Base-by-base conservation (phyloP, 2,329 filamentous ascomycete species). In the Grosmannia huntii region DNA sequence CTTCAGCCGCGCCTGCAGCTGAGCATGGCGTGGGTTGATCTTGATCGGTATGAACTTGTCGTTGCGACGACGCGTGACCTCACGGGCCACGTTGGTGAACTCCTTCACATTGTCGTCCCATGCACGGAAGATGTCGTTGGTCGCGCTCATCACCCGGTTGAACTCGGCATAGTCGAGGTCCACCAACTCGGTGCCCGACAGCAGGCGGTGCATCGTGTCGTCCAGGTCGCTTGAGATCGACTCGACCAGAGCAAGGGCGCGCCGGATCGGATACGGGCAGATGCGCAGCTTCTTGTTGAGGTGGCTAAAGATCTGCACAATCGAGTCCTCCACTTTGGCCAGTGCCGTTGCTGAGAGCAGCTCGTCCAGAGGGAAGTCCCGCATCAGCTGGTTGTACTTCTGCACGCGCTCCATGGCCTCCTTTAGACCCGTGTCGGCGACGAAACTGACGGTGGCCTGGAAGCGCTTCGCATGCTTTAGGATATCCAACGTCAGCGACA, bases 1-100 rank as follows among this genome's bases (percentile, higher is more conserved):
- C 67, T 89, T 90, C 64, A 99, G 78, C 50, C 94, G 85, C 62
- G 94, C 86, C 71, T 97, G 90, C 28, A 94, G 88, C 69, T 92
- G 88, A 46, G 83, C 85, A 69, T 99, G 94, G 65, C 89, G 87
- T 61, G 90, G 87, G 63, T 79, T 82, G 69, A 99, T 91, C 75
- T 97, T 97, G 76, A 99, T 97, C 5, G 92, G 91, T 63, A 99
- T 96, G 70, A 99, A 99, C 70, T 95, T 96, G 71, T 97, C 95
- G 67, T 96, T 95, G 65, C 94, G 84, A 65, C 91, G 87, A 63
- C 92, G 83, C 3, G 90, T 96, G 7, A 95, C 90, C 67, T 99
- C 95, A 73, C 94, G 89, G 38, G 94, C 92, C 62, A 97, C 89
- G 65, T 96, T 96, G 19, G 92, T 97, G 68, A 99, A 99, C 66